A percentile compares a stretch with the other conserved stretches of the same genome.
These are phyloP conservation scores for Dioscorea cayenensis DNA, from an alignment of 116 monocot species.

Conservation along the genomic window DNA sequence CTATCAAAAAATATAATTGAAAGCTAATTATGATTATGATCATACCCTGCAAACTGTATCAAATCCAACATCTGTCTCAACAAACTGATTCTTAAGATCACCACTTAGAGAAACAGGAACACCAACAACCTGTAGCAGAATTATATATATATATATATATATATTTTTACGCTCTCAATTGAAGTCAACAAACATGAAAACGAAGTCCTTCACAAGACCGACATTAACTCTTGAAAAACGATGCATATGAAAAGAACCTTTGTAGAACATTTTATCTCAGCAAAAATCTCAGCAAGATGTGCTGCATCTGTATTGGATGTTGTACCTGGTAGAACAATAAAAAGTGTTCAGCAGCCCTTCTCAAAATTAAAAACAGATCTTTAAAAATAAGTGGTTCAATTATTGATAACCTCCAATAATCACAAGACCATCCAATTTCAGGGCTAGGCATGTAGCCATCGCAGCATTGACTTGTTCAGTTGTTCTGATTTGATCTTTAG, in stretches of 20 bases:
- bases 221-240: neutral
- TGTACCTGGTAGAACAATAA: conserved; percentile 32
- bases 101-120: conserved; percentile 83
- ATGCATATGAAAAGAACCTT: conserved; percentile 36
- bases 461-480: conserved; percentile 80
- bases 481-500: conserved; percentile 76
- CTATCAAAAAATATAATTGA: neutral
- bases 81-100: conserved; percentile 86
- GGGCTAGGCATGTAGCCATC: conserved; percentile 44
- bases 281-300: conserved; percentile 80
- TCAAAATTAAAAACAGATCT: neutral
- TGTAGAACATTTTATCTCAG: conserved; percentile 45
- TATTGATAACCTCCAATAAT: conserved; percentile 68
- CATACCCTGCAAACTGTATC: conserved; percentile 87
- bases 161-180: neutral
- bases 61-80: conserved; percentile 90
- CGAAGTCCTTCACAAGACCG: neutral
- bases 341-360: neutral
- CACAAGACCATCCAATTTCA: conserved; percentile 77
- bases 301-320: conserved; percentile 92
- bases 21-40: neutral
- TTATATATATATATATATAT: too few relatives aligned
- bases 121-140: conserved; percentile 57
- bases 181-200: neutral
- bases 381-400: neutral